Evolutionary conservation across 2,329 filamentous ascomycete genomes (phyloP).

Genomic region (Myriosclerotinia curreyana): DNA sequence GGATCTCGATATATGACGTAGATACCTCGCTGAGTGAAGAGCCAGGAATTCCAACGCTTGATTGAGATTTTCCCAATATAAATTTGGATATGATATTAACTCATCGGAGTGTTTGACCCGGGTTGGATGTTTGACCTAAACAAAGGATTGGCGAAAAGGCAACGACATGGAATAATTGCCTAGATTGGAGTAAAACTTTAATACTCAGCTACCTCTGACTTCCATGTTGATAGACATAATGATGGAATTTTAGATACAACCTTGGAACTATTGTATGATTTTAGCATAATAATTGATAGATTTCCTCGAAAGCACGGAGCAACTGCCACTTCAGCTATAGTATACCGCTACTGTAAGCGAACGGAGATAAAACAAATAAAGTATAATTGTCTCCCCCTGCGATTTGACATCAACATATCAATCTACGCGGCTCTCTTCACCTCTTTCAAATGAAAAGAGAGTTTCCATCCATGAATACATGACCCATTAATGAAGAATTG

Average conservation of each 20-base stretch:
- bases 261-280: slow-evolving; percentile 9
- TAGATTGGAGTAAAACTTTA: slow-evolving; percentile 5
- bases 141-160: slow-evolving; percentile 2
- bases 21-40: neutral
- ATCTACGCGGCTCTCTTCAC: neutral
- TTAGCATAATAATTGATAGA: neutral
- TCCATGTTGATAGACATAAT: neutral
- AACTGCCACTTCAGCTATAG: slow-evolving; percentile 17
- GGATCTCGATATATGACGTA: neutral
- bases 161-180: neutral
- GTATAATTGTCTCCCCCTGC: slow-evolving; percentile 12
- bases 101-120: neutral
- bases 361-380: slow-evolving; percentile 12
- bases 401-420: slow-evolving; percentile 16
- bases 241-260: slow-evolving; percentile 2
- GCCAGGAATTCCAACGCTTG: neutral
- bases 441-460: slow-evolving; percentile 9
- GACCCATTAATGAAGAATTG: slow-evolving; percentile 9
- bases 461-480: slow-evolving; percentile 4
- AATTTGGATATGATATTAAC: slow-evolving; percentile 3
- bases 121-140: neutral
- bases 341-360: slow-evolving; percentile 11
- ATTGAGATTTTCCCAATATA: slow-evolving; percentile 9
- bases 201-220: neutral
- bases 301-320: slow-evolving; percentile 15